phyloP scores from a whole-genome alignment of 441 rosid species.

The Bruguiera hainesii region DNA sequence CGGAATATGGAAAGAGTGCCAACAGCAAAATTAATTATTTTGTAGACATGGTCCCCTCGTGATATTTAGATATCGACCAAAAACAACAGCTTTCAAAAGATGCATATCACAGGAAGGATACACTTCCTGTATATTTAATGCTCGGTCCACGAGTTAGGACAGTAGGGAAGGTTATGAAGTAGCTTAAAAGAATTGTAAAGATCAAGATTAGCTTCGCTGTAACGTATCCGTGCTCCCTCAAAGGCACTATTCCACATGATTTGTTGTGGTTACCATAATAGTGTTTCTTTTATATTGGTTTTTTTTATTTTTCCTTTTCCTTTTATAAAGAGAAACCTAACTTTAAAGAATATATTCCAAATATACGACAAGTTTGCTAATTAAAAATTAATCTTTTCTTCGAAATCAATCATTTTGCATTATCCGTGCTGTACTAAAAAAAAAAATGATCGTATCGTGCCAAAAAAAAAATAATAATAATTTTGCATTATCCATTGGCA shows the following conservation, averaged over 20 bases:
- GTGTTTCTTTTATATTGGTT: background rate
- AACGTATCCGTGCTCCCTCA: constrained; percentile 12
- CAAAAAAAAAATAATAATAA: too few relatives aligned
- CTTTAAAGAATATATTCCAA: too few relatives aligned
- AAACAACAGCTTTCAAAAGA: constrained; percentile 5
- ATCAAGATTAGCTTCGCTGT: constrained; percentile 26
- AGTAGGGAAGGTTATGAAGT: background rate
- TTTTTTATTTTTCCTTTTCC: background rate
- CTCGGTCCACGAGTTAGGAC: background rate
- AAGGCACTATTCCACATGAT: background rate
- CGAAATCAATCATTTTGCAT: too few relatives aligned
- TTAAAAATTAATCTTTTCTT: too few relatives aligned
- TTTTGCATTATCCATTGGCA: too few relatives aligned
- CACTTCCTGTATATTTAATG: background rate
- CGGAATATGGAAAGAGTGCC: too few relatives aligned
- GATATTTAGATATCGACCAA: background rate
- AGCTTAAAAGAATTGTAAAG: background rate
- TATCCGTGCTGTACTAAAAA: too few relatives aligned
- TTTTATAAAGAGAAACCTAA: too few relatives aligned
- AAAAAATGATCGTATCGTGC: too few relatives aligned
- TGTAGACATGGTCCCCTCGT: background rate
- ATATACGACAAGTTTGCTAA: too few relatives aligned
- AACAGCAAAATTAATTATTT: too few relatives aligned
- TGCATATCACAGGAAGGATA: background rate
- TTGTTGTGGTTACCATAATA: background rate